phyloP scores from a whole-genome alignment of 768 basidiomycete species.

The Amanita pseudoporphyria region DNA sequence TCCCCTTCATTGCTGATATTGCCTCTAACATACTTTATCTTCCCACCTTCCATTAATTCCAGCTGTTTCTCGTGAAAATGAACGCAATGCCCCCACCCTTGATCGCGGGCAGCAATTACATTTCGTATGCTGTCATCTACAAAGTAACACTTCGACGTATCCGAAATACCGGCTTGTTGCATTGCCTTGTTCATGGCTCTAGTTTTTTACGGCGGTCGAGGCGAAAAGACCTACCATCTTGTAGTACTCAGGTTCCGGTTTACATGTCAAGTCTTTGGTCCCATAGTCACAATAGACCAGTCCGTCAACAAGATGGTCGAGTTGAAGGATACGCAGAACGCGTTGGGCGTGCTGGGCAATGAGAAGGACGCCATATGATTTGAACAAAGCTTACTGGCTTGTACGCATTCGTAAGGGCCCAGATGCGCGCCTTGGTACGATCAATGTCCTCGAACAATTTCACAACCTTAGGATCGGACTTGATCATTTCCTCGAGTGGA shows the following conservation, averaged over 20 bases:
- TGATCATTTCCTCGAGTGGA: conserved; percentile 73
- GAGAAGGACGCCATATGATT: conserved; percentile 7
- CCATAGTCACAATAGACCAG: conserved; percentile 75
- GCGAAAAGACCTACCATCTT: conserved; percentile 30
- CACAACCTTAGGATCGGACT: conserved; percentile 49
- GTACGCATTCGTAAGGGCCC: conserved; percentile 86
- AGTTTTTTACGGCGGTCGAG: background rate
- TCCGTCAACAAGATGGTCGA: conserved; percentile 67
- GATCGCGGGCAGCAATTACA: conserved; percentile 50
- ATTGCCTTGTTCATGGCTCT: conserved; percentile 42
- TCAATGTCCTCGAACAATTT: conserved; percentile 75
- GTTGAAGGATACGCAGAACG: conserved; percentile 62
- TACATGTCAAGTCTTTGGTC: conserved; percentile 60
- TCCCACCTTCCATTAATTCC: conserved; percentile 57
- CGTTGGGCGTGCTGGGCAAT: conserved; percentile 63
- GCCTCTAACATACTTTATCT: conserved; percentile 35
- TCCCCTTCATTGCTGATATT: conserved; percentile 23
- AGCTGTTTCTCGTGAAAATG: conserved; percentile 69
- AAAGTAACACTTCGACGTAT: conserved; percentile 68
- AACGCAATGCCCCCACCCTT: conserved; percentile 67
- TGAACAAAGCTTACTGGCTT: conserved; percentile 36
- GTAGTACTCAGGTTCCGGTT: conserved; percentile 72
- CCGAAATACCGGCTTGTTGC: conserved; percentile 44
- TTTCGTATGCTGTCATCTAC: conserved; percentile 71
- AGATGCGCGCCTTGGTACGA: conserved; percentile 64